Evolutionary conservation across 1,139 yeast species (phyloP).

Genomic region (Sporopachydermia cereana): DNA sequence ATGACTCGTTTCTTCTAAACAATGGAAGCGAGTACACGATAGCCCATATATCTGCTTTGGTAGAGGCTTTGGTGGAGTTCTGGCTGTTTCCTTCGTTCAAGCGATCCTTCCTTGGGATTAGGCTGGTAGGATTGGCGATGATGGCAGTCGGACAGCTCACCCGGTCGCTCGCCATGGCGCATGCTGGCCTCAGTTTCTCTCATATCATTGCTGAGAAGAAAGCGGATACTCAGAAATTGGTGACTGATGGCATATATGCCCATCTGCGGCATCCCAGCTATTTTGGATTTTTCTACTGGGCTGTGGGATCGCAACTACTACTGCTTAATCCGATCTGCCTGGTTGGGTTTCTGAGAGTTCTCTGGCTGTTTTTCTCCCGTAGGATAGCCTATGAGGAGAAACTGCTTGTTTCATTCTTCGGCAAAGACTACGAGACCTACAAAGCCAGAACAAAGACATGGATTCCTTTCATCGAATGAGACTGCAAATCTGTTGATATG

Average conservation of each 20-base stretch:
- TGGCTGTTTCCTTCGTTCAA: constrained; percentile 26
- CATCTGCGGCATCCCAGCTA: constrained; percentile 78
- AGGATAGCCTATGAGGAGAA: constrained; percentile 65
- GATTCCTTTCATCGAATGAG: constrained; percentile 47
- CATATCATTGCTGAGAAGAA: constrained; percentile 57
- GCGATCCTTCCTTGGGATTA: constrained; percentile 14
- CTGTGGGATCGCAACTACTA: constrained; percentile 68
- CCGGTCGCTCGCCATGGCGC: constrained; percentile 72
- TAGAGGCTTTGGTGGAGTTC: constrained; percentile 34
- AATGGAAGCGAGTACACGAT: constrained; percentile 56
- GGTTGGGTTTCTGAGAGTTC: constrained; percentile 33
- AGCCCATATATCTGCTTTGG: constrained; percentile 47
- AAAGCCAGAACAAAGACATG: constrained; percentile 37
- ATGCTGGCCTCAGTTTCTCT: constrained; percentile 81
- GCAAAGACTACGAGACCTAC: constrained; percentile 47
- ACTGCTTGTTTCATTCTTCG: constrained; percentile 55
- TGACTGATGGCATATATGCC: constrained; percentile 63
- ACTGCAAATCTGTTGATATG: too few species aligned
- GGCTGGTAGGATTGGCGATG: constrained; percentile 35
- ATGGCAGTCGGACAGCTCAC: constrained; percentile 49
- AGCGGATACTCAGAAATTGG: constrained; percentile 44
- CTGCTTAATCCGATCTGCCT: constrained; percentile 51
- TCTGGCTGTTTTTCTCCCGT: constrained; percentile 55
- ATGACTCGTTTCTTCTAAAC: constrained; percentile 65
- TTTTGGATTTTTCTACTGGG: constrained; percentile 90